Evolutionary conservation across 495 filamentous ascomycete genomes (phyloP).

Genomic region (Aspergillus saccharolyticus): DNA sequence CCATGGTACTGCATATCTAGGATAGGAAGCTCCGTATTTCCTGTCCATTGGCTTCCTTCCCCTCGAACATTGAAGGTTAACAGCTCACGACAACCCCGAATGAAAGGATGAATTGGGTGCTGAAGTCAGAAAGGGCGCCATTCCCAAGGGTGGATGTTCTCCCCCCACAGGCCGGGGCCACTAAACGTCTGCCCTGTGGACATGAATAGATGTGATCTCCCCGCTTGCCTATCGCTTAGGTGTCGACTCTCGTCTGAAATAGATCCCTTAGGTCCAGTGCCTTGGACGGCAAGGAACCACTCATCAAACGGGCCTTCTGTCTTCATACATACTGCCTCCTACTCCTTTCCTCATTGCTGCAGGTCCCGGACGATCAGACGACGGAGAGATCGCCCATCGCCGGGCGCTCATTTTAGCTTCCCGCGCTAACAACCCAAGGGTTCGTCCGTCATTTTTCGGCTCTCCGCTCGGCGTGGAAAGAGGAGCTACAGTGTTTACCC

Average conservation of each 20-base stretch:
- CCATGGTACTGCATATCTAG: not conserved
- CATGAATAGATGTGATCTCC: not conserved
- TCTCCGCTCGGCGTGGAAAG: conserved; percentile 12
- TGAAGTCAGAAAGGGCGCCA: conserved; percentile 3
- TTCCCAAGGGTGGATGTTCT: not conserved
- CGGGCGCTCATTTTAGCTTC: conserved; percentile 2
- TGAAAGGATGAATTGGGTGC: conserved; percentile 1
- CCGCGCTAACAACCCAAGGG: conserved; percentile 2
- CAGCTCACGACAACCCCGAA: not conserved
- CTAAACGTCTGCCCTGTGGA: conserved; percentile 9
- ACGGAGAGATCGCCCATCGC: not conserved
- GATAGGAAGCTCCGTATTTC: not conserved
- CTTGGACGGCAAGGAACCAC: not conserved
- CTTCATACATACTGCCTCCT: not conserved
- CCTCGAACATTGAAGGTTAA: not conserved
- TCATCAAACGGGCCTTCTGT: not conserved
- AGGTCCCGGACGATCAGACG: not conserved
- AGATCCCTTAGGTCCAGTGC: too few relatives aligned
- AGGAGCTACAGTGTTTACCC: not conserved
- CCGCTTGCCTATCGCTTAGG: not conserved
- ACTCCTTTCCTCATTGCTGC: not conserved
- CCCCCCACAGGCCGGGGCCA: conserved; percentile 8
- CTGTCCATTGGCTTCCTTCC: not conserved
- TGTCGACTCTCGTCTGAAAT: too few relatives aligned
- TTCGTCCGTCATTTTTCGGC: conserved; percentile 13